phyloP scores from a whole-genome alignment of 768 basidiomycete species.

The Tylopilus felleus region DNA sequence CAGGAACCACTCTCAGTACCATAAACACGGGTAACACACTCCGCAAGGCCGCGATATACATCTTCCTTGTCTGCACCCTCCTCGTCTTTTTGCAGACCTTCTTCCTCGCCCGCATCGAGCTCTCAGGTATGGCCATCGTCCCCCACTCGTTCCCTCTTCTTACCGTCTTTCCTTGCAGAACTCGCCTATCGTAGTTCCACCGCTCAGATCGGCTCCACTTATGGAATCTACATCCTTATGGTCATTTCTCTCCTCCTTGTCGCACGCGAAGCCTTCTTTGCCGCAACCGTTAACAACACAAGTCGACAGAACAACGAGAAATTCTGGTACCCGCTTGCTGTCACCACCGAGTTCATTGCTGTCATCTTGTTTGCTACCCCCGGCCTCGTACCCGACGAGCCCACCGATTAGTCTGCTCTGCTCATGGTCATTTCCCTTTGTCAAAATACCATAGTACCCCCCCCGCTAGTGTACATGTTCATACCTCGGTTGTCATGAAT shows the following conservation, averaged over 20 bases:
- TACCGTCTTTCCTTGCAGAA: conserved; percentile 2
- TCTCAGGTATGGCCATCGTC: conserved; percentile 5
- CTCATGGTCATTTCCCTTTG: background rate
- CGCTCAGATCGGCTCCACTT: conserved; percentile 11
- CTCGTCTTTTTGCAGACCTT: conserved; percentile 19
- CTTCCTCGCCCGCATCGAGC: conserved; percentile 20
- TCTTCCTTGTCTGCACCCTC: conserved; percentile 28
- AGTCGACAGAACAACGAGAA: conserved; percentile 26
- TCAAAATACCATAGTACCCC: conserved; percentile 1
- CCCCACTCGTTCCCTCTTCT: background rate
- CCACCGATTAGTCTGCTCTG: background rate
- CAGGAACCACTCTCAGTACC: background rate
- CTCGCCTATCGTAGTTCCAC: background rate
- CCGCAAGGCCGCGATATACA: conserved; percentile 27
- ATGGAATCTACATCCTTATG: conserved; percentile 24
- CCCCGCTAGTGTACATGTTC: conserved; percentile 4
- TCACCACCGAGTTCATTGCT: conserved; percentile 31
- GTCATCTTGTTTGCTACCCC: conserved; percentile 27
- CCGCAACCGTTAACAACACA: conserved; percentile 17
- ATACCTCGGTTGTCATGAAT: background rate
- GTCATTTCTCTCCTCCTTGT: conserved; percentile 25
- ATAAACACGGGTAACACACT: conserved; percentile 21
- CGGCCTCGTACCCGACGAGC: conserved; percentile 29
- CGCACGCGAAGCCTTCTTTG: conserved; percentile 30
- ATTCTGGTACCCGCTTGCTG: conserved; percentile 34